Base-by-base conservation (phyloP, 2,329 filamentous ascomycete genomes). In the Stachybotrys echinatus region DNA sequence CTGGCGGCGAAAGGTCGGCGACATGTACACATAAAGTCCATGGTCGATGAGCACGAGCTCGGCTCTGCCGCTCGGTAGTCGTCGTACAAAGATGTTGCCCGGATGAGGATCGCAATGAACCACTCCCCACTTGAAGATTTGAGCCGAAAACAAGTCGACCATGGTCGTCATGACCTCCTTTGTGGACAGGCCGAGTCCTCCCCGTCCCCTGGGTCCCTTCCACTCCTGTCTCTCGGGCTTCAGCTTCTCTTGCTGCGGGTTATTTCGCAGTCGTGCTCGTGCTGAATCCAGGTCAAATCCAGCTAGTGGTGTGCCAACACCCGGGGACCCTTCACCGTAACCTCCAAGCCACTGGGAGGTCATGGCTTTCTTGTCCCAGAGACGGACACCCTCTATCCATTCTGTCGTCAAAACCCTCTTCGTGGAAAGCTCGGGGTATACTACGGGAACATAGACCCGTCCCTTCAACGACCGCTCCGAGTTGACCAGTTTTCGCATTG, bases 21-120 rank as follows among this genome's bases (percentile, higher is more conserved):
- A 77, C 88, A 97, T 94, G 67, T 89, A 87, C 50, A 97, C 89
- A 72, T 99, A 99, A 6, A 99, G 82, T 0, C 94, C 94, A 68
- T 99, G 94, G 68, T 99, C 94, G 64, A 99, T 96, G 34, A 99
- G 84, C 1, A 97, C 92, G 23, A 99, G 79, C 72, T 99, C 91
- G 1, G 92, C 80, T 42, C 83, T 79, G n/a, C 92, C 92, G 42
- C 79, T 85, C 1, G 91, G 88, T 17, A 89, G 76, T 8, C 94
- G 86, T 8, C 94, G 87, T 63, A 97, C 87, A 72, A 99, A 96
- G 66, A 97, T 94, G 71, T 99, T 99, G 23, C 92, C 92, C 1
- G 94, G 94, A 64, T 99, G 94, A 10, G 94, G 94, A 66, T 99
- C 94, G 71, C 92, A 96, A 73, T 99, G 92, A 0, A 97, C 89